Conservation (phyloP, 371 early-diverging fungal genomes). For the Actinomucor elegans region DNA sequence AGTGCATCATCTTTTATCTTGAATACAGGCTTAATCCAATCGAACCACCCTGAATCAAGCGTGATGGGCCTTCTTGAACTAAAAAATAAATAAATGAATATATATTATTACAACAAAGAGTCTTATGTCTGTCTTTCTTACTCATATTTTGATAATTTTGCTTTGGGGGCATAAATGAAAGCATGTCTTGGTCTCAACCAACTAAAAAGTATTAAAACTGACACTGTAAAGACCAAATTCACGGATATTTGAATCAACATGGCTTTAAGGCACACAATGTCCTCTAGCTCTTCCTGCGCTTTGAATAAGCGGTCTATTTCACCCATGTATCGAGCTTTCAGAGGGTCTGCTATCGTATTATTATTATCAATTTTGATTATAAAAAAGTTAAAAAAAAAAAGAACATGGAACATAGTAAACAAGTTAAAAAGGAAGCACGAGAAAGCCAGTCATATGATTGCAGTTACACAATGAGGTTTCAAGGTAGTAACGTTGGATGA, state of each 20-base stretch:
- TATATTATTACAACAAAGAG: background rate
- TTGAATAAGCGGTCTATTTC: constrained; percentile 22
- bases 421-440: background rate
- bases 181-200: constrained; percentile 42
- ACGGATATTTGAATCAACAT: constrained; percentile 45
- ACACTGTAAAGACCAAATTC: constrained; percentile 42
- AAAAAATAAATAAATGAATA: background rate
- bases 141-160: constrained; percentile 34
- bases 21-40: constrained; percentile 67
- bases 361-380: background rate
- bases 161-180: constrained; percentile 47
- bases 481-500: too few relatives aligned
- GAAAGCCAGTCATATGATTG: background rate
- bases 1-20: constrained; percentile 60
- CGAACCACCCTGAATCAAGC: constrained; percentile 36
- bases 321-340: too few relatives aligned
- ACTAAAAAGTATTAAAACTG: constrained; percentile 37
- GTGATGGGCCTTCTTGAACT: constrained; percentile 2
- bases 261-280: constrained; percentile 29
- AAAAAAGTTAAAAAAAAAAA: background rate
- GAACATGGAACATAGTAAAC: background rate
- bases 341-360: background rate
- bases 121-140: constrained; percentile 15
- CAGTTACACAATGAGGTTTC: background rate
- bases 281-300: constrained; percentile 31